A percentile compares a stretch with the other conserved stretches of the same genome.
phyloP scores from a whole-genome alignment of 2,329 filamentous ascomycete species.

The Tolypocladium guangdongense region DNA sequence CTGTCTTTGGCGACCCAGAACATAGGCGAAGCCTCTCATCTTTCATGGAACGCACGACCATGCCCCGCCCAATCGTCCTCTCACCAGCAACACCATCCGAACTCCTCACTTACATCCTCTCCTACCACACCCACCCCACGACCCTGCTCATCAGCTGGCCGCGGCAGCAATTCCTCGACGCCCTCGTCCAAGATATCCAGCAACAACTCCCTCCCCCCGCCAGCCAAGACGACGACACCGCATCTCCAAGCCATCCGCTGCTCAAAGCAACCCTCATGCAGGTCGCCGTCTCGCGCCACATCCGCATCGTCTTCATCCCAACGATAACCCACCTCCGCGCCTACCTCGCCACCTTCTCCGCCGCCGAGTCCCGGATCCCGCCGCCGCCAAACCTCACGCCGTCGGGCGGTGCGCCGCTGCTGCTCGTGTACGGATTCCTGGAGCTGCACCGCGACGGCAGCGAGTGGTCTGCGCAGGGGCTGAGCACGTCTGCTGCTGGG shows the following conservation, averaged over 20 bases:
- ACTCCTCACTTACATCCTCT: constrained; percentile 55
- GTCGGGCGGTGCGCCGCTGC: constrained; percentile 21
- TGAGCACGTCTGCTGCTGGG: constrained; percentile 50
- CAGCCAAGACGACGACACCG: neutral
- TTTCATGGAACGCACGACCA: neutral
- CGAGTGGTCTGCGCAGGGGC: constrained; percentile 66
- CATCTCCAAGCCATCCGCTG: constrained; percentile 22
- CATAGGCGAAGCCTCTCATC: neutral
- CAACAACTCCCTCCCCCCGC: constrained; percentile 8
- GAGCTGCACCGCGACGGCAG: constrained; percentile 55
- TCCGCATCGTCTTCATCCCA: constrained; percentile 62
- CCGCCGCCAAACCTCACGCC: constrained; percentile 16
- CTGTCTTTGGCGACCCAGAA: neutral
- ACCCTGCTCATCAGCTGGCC: constrained; percentile 62
- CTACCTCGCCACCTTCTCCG: constrained; percentile 50
- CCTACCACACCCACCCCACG: constrained; percentile 43
- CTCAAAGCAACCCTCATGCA: constrained; percentile 57
- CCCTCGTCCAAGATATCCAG: constrained; percentile 39
- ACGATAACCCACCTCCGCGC: constrained; percentile 70
- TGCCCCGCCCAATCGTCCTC: constrained; percentile 29
- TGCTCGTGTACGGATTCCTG: constrained; percentile 57
- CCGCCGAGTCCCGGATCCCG: constrained; percentile 22
- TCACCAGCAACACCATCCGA: constrained; percentile 44
- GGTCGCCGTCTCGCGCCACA: constrained; percentile 55
- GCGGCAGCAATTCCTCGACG: constrained; percentile 51